Conservation (phyloP, 208 protist species). For the Wallacemonas rigidus region DNA sequence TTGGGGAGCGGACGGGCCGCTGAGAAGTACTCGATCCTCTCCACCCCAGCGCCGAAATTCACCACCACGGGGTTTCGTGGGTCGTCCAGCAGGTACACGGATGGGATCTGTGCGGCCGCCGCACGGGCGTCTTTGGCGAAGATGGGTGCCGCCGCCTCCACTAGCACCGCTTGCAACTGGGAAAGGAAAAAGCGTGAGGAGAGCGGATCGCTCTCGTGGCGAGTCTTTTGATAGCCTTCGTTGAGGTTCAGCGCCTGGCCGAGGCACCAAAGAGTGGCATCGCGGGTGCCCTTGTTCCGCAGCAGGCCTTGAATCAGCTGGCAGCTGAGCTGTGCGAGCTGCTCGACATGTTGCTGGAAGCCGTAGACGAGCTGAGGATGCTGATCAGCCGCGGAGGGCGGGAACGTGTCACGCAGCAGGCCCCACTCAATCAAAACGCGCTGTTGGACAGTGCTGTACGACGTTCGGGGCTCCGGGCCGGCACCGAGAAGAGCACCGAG, state of each 20-base stretch:
- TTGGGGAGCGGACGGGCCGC: slow-evolving; percentile 57
- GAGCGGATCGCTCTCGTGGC: slow-evolving; percentile 67
- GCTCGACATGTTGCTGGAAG: slow-evolving; percentile 50
- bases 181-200: slow-evolving; percentile 82
- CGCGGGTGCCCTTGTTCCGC: slow-evolving; percentile 51
- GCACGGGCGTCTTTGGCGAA: slow-evolving; percentile 29
- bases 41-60: slow-evolving; percentile 55
- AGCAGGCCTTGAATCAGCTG: slow-evolving; percentile 64
- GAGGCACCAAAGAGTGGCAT: slow-evolving; percentile 70
- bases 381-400: slow-evolving; percentile 35
- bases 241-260: slow-evolving; percentile 73
- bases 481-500: slow-evolving; percentile 79
- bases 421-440: slow-evolving; percentile 8
- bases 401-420: slow-evolving; percentile 37
- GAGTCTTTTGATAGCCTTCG: slow-evolving; percentile 78
- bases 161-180: slow-evolving; percentile 76
- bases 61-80: slow-evolving; percentile 43
- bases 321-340: slow-evolving; percentile 49
- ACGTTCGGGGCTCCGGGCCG: slow-evolving; percentile 34
- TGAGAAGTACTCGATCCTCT: slow-evolving; percentile 76
- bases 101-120: slow-evolving; percentile 36
- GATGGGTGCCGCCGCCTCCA: slow-evolving; percentile 71
- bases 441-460: slow-evolving; percentile 8
- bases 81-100: slow-evolving; percentile 63
- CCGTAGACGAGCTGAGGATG: slow-evolving; percentile 48